A percentile compares a stretch with the other conserved stretches of the same genome.
phyloP scores from a whole-genome alignment of 257 asterid genomes.

The Ocimum tenuiflorum region DNA sequence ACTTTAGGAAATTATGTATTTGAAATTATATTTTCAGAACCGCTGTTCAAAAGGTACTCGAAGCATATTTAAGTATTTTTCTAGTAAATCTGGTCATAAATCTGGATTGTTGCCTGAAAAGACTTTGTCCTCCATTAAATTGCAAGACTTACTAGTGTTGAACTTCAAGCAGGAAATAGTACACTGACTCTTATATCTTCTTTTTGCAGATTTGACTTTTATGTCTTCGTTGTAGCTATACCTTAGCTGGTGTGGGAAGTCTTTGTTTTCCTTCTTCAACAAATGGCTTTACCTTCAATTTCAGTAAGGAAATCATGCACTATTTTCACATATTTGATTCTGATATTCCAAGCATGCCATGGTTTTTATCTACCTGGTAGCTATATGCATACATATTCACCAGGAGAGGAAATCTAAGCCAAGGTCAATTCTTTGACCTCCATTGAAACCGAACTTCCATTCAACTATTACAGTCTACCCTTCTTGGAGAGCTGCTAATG shows the following conservation, averaged over 20 bases:
- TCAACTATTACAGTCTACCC: slow-evolving; percentile 72
- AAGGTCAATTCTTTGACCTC: slow-evolving; percentile 81
- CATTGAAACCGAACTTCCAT: slow-evolving; percentile 76
- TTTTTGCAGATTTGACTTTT: slow-evolving; percentile 27
- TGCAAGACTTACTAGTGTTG: not conserved
- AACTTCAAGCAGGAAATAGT: not conserved
- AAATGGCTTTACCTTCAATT: slow-evolving; percentile 54
- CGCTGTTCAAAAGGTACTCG: not conserved
- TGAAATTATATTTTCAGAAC: not conserved
- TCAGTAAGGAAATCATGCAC: slow-evolving; percentile 45
- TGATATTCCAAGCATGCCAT: slow-evolving; percentile 42
- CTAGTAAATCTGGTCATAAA: not conserved
- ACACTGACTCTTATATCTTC: slow-evolving; percentile 13
- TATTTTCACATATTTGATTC: slow-evolving; percentile 37
- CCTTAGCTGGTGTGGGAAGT: slow-evolving; percentile 23
- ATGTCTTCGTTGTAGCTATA: slow-evolving; percentile 24
- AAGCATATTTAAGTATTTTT: not conserved
- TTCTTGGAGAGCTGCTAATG: slow-evolving; percentile 59
- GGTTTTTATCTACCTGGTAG: slow-evolving; percentile 82
- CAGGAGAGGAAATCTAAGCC: slow-evolving; percentile 41
- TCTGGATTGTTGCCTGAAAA: slow-evolving; percentile 1
- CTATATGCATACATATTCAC: slow-evolving; percentile 62
- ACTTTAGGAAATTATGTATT: not conserved
- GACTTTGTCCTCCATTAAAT: not conserved
- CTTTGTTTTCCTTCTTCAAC: slow-evolving; percentile 32